Conservation (phyloP, 768 basidiomycete genomes). For the Leccinum variicolor region DNA sequence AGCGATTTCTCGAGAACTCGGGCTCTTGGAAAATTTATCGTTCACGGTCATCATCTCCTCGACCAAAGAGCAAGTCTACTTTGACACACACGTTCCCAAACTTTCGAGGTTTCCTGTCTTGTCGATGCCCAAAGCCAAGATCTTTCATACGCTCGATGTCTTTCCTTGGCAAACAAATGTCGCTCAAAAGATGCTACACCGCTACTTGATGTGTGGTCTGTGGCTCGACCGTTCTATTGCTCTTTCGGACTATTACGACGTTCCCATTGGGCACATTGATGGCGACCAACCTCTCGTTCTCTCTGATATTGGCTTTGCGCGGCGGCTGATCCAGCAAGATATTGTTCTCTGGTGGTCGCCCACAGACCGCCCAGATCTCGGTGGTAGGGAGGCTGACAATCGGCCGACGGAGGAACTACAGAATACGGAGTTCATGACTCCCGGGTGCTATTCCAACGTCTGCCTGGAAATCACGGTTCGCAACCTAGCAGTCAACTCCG, state of each 20-base stretch:
- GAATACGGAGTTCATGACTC: conserved; percentile 77
- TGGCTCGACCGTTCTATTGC: conserved; percentile 81
- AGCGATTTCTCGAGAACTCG: conserved; percentile 84
- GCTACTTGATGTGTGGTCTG: conserved; percentile 71
- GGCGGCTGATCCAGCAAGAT: conserved; percentile 83
- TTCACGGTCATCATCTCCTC: conserved; percentile 84
- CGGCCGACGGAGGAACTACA: conserved; percentile 73
- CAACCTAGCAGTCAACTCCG: conserved; percentile 91
- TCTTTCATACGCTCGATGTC: conserved; percentile 69
- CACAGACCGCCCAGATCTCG: conserved; percentile 84
- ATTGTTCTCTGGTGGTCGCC: conserved; percentile 97
- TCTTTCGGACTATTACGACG: conserved; percentile 86
- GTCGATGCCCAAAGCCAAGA: conserved; percentile 78
- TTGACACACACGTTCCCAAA: conserved; percentile 67
- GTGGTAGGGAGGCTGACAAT: conserved; percentile 87
- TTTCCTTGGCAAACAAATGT: conserved; percentile 90
- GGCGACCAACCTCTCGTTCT: conserved; percentile 86
- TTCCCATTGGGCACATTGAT: conserved; percentile 90
- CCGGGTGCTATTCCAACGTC: conserved; percentile 90
- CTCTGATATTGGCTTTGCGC: conserved; percentile 88
- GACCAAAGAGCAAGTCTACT: conserved; percentile 77
- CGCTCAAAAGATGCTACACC: conserved; percentile 75
- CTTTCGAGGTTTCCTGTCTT: conserved; percentile 84
- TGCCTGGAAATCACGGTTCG: conserved; percentile 87
- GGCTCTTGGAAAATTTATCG: conserved; percentile 67